Base-by-base conservation (phyloP, 345 rosid genomes). In the Hevea brasiliensis region DNA sequence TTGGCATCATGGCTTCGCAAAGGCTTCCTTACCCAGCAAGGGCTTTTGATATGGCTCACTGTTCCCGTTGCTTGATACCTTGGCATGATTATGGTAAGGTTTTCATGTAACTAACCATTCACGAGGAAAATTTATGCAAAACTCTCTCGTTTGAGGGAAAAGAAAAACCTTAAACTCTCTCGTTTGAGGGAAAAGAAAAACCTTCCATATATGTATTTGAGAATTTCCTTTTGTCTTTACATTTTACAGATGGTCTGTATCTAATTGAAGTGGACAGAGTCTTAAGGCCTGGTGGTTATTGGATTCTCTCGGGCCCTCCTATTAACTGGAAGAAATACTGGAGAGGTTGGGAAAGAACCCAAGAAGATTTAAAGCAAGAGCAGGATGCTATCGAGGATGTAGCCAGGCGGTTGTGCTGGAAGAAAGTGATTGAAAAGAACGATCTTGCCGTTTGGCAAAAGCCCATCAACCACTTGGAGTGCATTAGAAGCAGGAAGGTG, bases 241-340 rank as follows among this genome's bases (percentile, higher is more conserved):
- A 1, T 76, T 62, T 70, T 60, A 50, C 84, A 94, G 98, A 84
- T 82, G 99, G 97, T 24, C 57, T 92, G 86, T 95, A 89, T 71
- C 85, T 92, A 29, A 81, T 82, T 20, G 99, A 95, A 84, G 96
- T 95, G 75, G 98, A 95, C 77, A 86, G 99, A 69, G 78, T 95
- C 70, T 80, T 95, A 45, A 85, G 99, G 80, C 98, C 99, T 29
- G 96, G 99, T n/a, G 99, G 98, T 23, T 95, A 90, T 59, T 95
- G 99, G 98, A 81, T 95, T 80, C 92, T 92, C 12, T 95, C 98
- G 0, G 99, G 99, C 10, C 99, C 99, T 47, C 99, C 98, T 8
- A 86, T 95, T 65, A 81, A 71, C 75, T 95, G 99, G 99, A 91
- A 91, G 81, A 89, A 80, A 42, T 78, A 91, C 79, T 95, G 98